Percentiles rank a stretch among this genome's conserved stretches.
phyloP scores from a whole-genome alignment of 306 rosid genomes.

The Glycyrrhiza uralensis region DNA sequence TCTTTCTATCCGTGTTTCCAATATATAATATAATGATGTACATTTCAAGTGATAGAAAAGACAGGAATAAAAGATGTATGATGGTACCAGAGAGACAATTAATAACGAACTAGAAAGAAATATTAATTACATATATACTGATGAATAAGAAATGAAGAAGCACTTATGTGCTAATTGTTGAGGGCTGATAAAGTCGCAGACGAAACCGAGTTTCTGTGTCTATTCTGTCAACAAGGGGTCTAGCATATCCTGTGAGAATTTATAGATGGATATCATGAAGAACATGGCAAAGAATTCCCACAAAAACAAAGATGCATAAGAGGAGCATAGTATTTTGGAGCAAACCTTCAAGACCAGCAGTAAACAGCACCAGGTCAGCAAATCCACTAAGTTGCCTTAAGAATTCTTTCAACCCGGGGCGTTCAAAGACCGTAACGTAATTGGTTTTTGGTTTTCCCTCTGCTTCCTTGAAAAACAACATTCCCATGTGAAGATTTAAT shows the following conservation, averaged over 20 bases:
- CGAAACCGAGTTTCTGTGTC: conserved; percentile 60
- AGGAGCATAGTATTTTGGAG: conserved; percentile 7
- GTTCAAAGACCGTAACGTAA: conserved; percentile 82
- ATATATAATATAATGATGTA: background rate
- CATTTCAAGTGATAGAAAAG: background rate
- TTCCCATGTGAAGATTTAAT: conserved; percentile 10
- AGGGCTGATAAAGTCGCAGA: conserved; percentile 78
- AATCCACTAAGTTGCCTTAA: conserved; percentile 64
- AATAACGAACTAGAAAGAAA: background rate
- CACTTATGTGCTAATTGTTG: conserved; percentile 73
- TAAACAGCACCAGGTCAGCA: conserved; percentile 75
- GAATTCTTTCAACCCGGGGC: conserved; percentile 90
- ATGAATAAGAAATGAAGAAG: conserved; percentile 11
- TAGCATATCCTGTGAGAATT: conserved; percentile 71
- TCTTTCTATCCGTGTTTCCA: background rate
- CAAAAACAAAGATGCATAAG: background rate
- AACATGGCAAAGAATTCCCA: background rate
- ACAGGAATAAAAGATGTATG: background rate
- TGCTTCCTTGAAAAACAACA: conserved; percentile 50
- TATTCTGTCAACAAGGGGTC: conserved; percentile 85
- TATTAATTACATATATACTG: background rate
- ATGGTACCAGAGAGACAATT: background rate
- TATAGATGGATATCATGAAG: background rate
- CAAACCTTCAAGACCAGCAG: conserved; percentile 94
- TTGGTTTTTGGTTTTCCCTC: conserved; percentile 77